phyloP scores from a whole-genome alignment of 345 rosid species.

The Lumnitzera racemosa region DNA sequence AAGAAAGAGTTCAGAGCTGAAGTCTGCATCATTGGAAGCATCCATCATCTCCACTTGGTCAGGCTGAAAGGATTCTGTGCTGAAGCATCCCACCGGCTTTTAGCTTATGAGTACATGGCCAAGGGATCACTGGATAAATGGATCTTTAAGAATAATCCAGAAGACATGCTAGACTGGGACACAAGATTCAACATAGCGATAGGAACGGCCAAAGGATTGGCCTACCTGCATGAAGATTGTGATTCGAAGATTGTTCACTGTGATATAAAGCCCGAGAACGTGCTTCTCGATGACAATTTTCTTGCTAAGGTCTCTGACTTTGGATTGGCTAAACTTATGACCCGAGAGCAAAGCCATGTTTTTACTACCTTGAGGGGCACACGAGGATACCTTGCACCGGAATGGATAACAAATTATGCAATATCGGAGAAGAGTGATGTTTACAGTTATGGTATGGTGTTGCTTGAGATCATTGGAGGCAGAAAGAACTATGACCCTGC shows the following conservation, averaged over 20 bases:
- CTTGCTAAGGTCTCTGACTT: conserved; percentile 91
- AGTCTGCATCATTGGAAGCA: conserved; percentile 84
- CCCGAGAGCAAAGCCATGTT: conserved; percentile 83
- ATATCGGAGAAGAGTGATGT: conserved; percentile 95
- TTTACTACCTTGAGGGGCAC: conserved; percentile 93
- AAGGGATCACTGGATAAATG: conserved; percentile 84
- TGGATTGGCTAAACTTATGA: conserved; percentile 92
- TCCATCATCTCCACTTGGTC: conserved; percentile 90
- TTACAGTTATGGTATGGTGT: conserved; percentile 86
- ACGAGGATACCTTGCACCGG: conserved; percentile 88
- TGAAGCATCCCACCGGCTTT: conserved; percentile 74
- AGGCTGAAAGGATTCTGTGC: conserved; percentile 88
- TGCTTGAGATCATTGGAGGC: conserved; percentile 85
- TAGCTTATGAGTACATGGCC: conserved; percentile 77
- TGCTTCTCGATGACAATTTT: conserved; percentile 68
- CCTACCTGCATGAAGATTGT: conserved; percentile 95
- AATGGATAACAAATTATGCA: conserved; percentile 89
- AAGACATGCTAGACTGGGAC: conserved; percentile 60
- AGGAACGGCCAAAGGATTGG: conserved; percentile 91
- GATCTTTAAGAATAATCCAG: conserved; percentile 59
- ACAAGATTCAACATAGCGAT: conserved; percentile 76
- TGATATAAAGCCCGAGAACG: conserved; percentile 92
- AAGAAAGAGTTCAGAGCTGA: conserved; percentile 94
- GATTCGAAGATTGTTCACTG: conserved; percentile 77
- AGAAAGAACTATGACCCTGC: conserved; percentile 65